Percentiles rank a stretch among this genome's conserved stretches.
Conservation (phyloP, 1,139 yeast genomes). For the Sugiyamaella novakii region DNA sequence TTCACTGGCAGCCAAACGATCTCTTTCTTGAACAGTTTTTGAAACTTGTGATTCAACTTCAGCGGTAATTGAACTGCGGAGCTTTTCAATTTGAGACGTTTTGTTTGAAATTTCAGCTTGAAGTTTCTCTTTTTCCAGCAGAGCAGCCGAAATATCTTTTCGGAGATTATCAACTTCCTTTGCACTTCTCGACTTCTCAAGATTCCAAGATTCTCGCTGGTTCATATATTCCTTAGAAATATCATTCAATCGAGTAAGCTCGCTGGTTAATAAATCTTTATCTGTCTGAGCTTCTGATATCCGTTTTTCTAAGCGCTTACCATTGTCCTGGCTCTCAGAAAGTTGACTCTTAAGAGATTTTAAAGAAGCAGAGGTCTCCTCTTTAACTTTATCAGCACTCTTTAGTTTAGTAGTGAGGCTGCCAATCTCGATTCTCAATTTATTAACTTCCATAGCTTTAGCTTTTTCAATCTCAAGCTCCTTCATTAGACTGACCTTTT, state of each 20-base stretch:
- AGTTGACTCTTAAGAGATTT: slow-evolving; percentile 29
- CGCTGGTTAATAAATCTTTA: slow-evolving; percentile 43
- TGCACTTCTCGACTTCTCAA: slow-evolving; percentile 36
- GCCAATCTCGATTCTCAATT: slow-evolving; percentile 36
- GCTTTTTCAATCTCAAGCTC: slow-evolving; percentile 33
- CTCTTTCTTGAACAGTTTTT: slow-evolving; percentile 35
- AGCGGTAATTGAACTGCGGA: slow-evolving; percentile 42
- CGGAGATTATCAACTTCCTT: slow-evolving; percentile 32
- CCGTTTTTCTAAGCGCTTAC: slow-evolving; percentile 31
- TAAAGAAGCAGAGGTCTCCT: slow-evolving; percentile 29
- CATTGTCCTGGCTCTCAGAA: slow-evolving; percentile 29
- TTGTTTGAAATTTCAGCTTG: slow-evolving; percentile 33
- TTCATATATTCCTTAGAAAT: slow-evolving; percentile 30
- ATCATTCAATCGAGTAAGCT: slow-evolving; percentile 31
- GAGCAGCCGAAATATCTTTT: slow-evolving; percentile 29
- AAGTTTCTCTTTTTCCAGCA: slow-evolving; percentile 37
- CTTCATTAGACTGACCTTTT: slow-evolving; percentile 28
- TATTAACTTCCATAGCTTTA: slow-evolving; percentile 29
- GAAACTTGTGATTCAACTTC: slow-evolving; percentile 51
- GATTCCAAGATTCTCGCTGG: slow-evolving; percentile 29
- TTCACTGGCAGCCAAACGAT: slow-evolving; percentile 47
- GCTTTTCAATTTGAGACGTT: slow-evolving; percentile 41
- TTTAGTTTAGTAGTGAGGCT: slow-evolving; percentile 45
- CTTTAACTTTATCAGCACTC: slow-evolving; percentile 38
- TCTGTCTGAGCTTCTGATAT: slow-evolving; percentile 44